phyloP scores from a whole-genome alignment of 2,329 filamentous ascomycete genomes.

The Curvularia sp. region DNA sequence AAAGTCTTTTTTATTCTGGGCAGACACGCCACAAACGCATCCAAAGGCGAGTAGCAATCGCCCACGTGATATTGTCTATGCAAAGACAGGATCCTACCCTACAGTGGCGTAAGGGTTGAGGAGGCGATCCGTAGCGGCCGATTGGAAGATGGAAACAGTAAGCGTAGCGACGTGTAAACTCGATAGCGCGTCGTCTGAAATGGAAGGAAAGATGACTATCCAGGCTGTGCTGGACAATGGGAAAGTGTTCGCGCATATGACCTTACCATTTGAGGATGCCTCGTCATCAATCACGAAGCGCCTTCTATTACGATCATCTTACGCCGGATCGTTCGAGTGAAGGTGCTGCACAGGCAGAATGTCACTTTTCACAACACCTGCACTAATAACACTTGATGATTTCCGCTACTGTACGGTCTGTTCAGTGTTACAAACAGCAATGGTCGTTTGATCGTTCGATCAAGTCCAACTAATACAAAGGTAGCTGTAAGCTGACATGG shows the following conservation, averaged over 20 bases:
- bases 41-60: conserved; percentile 17
- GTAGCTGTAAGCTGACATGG: conserved; percentile 17
- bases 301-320: conserved; percentile 3
- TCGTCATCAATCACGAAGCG: background rate
- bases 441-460: background rate
- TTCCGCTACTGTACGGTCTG: background rate
- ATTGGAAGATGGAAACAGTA: conserved; percentile 1
- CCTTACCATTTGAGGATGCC: background rate
- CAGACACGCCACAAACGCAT: background rate
- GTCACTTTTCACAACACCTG: background rate
- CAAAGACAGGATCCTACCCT: conserved; percentile 12
- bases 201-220: background rate
- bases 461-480: background rate
- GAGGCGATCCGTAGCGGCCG: conserved; percentile 1
- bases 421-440: background rate
- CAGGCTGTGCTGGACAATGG: background rate
- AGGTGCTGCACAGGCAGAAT: background rate
- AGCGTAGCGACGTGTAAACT: background rate
- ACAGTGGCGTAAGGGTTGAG: conserved; percentile 10
- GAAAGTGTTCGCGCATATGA: background rate
- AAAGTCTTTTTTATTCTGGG: conserved; percentile 8
- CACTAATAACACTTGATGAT: background rate
- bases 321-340: background rate
- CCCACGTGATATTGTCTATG: conserved; percentile 23
- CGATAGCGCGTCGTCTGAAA: background rate